These are phyloP conservation scores for Ogataea ramenticola DNA, from an alignment of 805 yeast genomes.

Conservation along the genomic window DNA sequence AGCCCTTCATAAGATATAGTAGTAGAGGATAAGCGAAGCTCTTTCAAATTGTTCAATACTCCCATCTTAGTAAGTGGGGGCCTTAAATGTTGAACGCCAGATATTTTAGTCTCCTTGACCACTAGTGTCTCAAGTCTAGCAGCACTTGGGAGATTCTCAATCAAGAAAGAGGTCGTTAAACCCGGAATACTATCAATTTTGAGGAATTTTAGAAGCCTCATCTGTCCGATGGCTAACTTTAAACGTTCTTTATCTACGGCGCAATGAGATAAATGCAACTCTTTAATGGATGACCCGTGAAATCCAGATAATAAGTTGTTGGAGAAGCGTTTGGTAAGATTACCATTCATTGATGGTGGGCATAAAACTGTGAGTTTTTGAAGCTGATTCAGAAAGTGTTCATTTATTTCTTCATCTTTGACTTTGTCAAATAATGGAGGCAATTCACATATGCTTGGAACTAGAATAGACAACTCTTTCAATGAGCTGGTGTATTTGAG, in stretches of 20 bases:
- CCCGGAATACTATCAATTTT: background rate
- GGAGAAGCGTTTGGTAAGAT: background rate
- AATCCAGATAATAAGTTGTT: background rate
- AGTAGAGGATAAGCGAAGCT: constrained; percentile 8
- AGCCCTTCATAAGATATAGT: constrained; percentile 9
- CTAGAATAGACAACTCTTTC: constrained; percentile 5
- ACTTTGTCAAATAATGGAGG: constrained; percentile 2
- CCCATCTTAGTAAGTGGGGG: background rate
- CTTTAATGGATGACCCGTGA: background rate
- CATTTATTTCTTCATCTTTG: constrained; percentile 4
- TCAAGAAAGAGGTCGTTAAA: background rate
- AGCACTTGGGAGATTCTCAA: background rate
- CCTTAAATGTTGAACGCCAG: background rate
- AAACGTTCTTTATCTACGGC: background rate
- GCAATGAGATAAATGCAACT: background rate
- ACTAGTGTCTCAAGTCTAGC: background rate
- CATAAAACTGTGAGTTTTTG: background rate
- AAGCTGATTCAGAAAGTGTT: background rate
- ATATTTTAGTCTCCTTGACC: background rate
- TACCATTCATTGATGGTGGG: background rate
- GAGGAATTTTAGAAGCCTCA: background rate
- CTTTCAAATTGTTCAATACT: constrained; percentile 1
- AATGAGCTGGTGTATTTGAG: constrained; percentile 6
- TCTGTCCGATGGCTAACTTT: background rate
- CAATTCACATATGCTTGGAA: constrained; percentile 3